Conservation (phyloP, 352 stramenopile genomes). For the Phytophthora hybrid region DNA sequence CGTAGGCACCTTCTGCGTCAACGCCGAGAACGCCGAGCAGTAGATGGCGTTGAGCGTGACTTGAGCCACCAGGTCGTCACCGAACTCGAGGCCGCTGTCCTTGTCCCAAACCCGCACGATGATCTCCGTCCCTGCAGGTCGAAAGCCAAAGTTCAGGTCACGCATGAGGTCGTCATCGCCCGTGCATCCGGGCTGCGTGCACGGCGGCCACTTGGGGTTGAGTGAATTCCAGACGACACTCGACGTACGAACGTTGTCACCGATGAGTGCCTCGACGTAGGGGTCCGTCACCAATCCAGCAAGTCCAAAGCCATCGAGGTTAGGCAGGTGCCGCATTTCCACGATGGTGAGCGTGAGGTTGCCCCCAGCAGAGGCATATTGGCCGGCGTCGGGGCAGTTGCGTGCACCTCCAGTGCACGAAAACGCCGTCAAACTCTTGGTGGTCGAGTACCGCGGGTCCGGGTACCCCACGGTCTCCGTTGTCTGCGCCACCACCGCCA, state of each 20-base stretch:
- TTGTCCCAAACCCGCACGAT: slow-evolving; percentile 76
- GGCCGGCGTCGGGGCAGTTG: slow-evolving; percentile 76
- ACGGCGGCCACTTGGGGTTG: slow-evolving; percentile 83
- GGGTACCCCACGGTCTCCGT: slow-evolving; percentile 66
- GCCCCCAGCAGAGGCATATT: slow-evolving; percentile 81
- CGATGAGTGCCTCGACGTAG: slow-evolving; percentile 80
- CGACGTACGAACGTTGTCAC: slow-evolving; percentile 71
- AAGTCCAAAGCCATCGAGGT: slow-evolving; percentile 83
- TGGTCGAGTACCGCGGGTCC: slow-evolving; percentile 69
- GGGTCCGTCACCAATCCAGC: slow-evolving; percentile 77
- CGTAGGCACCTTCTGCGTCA: slow-evolving; percentile 52
- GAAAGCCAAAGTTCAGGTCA: slow-evolving; percentile 89
- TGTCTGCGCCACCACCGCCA: slow-evolving; percentile 48
- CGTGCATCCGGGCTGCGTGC: slow-evolving; percentile 50
- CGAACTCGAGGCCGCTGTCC: slow-evolving; percentile 89
- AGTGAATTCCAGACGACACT: slow-evolving; percentile 72
- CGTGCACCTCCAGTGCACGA: slow-evolving; percentile 70
- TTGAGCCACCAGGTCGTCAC: slow-evolving; percentile 81
- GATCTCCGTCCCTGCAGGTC: slow-evolving; percentile 80
- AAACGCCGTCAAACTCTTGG: slow-evolving; percentile 62
- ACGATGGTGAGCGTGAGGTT: slow-evolving; percentile 90
- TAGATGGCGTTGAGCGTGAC: slow-evolving; percentile 83
- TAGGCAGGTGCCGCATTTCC: slow-evolving; percentile 84
- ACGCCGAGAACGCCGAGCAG: slow-evolving; percentile 75
- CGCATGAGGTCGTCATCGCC: slow-evolving; percentile 56